phyloP scores from a whole-genome alignment of 2,329 filamentous ascomycete genomes.

The Fusarium aywerte region DNA sequence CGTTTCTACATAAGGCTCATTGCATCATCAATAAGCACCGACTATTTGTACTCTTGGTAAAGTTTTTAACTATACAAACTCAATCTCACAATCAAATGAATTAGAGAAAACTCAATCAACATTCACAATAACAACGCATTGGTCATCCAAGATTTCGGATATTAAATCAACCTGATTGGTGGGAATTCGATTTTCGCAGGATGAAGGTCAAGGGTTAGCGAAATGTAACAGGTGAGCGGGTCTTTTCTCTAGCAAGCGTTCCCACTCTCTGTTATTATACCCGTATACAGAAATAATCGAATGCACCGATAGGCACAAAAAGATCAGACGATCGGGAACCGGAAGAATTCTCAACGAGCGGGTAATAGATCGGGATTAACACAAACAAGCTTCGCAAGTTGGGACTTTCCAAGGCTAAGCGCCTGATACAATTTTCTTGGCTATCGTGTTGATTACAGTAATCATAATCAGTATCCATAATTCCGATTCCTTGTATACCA shows the following conservation, averaged over 20 bases:
- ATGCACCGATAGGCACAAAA: slow-evolving; percentile 7
- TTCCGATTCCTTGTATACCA: neutral
- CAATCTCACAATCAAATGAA: neutral
- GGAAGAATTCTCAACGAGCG: neutral
- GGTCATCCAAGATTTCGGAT: neutral
- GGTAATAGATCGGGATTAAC: neutral
- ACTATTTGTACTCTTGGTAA: no score
- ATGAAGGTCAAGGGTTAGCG: slow-evolving; percentile 5
- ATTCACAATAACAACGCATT: neutral
- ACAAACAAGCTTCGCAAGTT: neutral
- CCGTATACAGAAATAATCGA: neutral
- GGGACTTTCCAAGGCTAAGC: neutral
- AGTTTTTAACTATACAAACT: neutral
- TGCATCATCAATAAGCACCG: rapidly evolving
- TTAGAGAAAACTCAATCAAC: slow-evolving; percentile 4
- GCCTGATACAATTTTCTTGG: neutral
- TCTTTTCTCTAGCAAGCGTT: slow-evolving; percentile 1
- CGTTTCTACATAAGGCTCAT: neutral
- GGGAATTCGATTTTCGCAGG: slow-evolving; percentile 37
- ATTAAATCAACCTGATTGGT: slow-evolving; percentile 26
- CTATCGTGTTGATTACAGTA: neutral
- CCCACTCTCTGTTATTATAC: neutral
- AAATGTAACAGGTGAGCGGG: slow-evolving; percentile 44
- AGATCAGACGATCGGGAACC: slow-evolving; percentile 19
- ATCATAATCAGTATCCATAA: neutral